Evolutionary conservation across 306 rosid species (phyloP), one percentile per base, ranked within the genome.

Genomic region (Castanospermum australe): DNA sequence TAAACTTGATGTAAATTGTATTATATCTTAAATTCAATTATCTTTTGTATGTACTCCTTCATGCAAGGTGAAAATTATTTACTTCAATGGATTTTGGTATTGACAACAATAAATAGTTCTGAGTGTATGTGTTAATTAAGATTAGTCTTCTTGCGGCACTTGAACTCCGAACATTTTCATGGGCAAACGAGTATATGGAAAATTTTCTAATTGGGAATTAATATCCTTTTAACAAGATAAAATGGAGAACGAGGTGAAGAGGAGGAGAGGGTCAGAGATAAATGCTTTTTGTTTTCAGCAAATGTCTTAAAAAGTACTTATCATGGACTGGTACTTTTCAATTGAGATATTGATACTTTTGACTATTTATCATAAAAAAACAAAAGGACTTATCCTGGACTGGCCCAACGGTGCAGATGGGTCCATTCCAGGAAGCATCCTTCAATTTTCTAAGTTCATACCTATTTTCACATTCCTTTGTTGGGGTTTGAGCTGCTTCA

Each of bases 381-480:
- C n/a, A n/a, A n/a, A n/a, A n/a, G n/a, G n/a, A n/a, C n/a, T n/a
- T n/a, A n/a, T 28, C 11, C 6, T 32, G 67, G 66, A 52, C 2
- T 18, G 7, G 21, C 20, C 17, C 61, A 52, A 8, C 48, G 56
- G 67, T 63, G 63, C 36, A 57, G 17, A 47, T 45, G 52, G 45
- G 14, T 67, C 74, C 60, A 54, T 55, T 74, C 18, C 6, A 51
- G 57, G 87, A 84, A 84, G 32, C 76, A 75, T n/a, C 87, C 10
- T 8, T 36, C 64, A 41, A 47, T 17, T 79, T 75, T 68, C 84
- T 13, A n/a, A 1, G 36, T 5, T 20, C 17, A 9, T 64, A 10
- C 73, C 35, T 56, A 51, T 28, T 66, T 74, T 50, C 80, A 78
- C 45, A 47, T 57, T 7, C 2, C 4, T 12, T 32, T 24, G 61